These are phyloP conservation scores for Ganoderma sinense DNA, from an alignment of 1,284 basidiomycete species.

Conservation along the genomic window DNA sequence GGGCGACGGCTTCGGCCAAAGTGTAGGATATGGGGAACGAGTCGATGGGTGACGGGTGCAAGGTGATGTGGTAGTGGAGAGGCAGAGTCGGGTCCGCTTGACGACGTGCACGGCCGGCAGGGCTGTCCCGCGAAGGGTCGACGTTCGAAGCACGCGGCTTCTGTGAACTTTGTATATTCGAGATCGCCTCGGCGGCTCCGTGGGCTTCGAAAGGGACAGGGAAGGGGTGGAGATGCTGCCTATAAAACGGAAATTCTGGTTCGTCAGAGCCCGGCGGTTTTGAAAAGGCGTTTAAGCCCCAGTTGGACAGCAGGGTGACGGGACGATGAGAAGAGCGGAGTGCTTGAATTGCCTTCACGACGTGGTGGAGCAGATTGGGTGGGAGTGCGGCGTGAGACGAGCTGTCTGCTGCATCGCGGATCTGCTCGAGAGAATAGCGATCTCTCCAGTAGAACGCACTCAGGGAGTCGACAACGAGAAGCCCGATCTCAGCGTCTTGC, in stretches of 20 bases:
- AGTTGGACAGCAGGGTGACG: conserved; percentile 67
- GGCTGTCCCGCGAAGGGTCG: neutral
- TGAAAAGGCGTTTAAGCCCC: conserved; percentile 56
- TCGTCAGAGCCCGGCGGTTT: conserved; percentile 32
- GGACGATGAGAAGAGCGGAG: conserved; percentile 61
- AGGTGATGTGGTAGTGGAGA: conserved; percentile 33
- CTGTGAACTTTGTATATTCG: conserved; percentile 18
- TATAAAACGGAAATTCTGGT: conserved; percentile 47
- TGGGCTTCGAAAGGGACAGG: conserved; percentile 44
- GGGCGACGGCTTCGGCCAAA: conserved; percentile 37
- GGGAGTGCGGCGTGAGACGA: conserved; percentile 16
- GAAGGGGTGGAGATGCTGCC: conserved; percentile 60
- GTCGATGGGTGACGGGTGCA: conserved; percentile 36
- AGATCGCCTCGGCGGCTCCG: conserved; percentile 25
- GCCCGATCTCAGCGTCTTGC: conserved; percentile 59
- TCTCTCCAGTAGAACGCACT: conserved; percentile 83
- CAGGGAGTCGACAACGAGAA: conserved; percentile 78
- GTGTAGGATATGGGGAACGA: conserved; percentile 38
- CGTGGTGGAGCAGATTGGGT: conserved; percentile 50
- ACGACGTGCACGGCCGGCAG: neutral
- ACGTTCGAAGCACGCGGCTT: neutral
- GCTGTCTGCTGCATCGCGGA: conserved; percentile 39
- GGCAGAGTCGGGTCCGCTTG: conserved; percentile 5
- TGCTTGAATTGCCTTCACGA: conserved; percentile 56
- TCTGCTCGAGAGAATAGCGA: conserved; percentile 67